These are phyloP conservation scores for Anthoceros angustus DNA, from an alignment of 225 moss, liverwort and hornwort species.

Conservation along the genomic window DNA sequence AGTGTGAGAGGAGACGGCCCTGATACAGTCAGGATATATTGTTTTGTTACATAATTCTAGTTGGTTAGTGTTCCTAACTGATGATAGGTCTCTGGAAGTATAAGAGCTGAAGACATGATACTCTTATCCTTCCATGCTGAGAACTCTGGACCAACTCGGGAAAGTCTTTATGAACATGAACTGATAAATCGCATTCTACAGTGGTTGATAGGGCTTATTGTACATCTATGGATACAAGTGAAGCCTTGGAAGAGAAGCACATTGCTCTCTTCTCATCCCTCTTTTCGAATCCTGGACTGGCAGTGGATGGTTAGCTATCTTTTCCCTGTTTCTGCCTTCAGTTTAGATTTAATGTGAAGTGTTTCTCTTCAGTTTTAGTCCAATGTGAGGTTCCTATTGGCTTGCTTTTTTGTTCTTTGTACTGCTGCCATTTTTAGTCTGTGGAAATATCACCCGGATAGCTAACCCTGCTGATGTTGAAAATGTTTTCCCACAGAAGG, in stretches of 20 bases:
- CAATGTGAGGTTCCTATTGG: not conserved
- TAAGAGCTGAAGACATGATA: too few relatives aligned
- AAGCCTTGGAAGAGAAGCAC: slow-evolving; percentile 17
- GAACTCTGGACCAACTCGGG: not conserved
- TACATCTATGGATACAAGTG: slow-evolving; percentile 17
- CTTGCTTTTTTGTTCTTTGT: too few relatives aligned
- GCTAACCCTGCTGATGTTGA: too few relatives aligned
- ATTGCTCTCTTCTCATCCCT: slow-evolving; percentile 15
- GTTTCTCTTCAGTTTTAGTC: not conserved
- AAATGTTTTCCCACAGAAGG: too few relatives aligned
- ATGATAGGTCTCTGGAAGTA: too few relatives aligned
- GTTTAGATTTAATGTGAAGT: not conserved
- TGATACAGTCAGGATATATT: too few relatives aligned
- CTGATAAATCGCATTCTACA: slow-evolving; percentile 18
- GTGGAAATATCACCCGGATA: too few relatives aligned
- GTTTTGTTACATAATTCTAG: too few relatives aligned
- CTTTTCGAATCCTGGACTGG: not conserved
- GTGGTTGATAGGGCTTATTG: slow-evolving; percentile 18
- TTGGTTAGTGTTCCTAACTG: too few relatives aligned
- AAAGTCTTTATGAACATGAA: slow-evolving; percentile 12
- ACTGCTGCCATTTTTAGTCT: too few relatives aligned
- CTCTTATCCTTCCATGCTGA: not conserved
- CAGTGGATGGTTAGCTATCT: not conserved
- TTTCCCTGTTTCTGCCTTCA: not conserved
- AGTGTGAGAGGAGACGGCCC: too few relatives aligned